phyloP scores from a whole-genome alignment of 495 filamentous ascomycete genomes.

The Aspergillus hancockii region DNA sequence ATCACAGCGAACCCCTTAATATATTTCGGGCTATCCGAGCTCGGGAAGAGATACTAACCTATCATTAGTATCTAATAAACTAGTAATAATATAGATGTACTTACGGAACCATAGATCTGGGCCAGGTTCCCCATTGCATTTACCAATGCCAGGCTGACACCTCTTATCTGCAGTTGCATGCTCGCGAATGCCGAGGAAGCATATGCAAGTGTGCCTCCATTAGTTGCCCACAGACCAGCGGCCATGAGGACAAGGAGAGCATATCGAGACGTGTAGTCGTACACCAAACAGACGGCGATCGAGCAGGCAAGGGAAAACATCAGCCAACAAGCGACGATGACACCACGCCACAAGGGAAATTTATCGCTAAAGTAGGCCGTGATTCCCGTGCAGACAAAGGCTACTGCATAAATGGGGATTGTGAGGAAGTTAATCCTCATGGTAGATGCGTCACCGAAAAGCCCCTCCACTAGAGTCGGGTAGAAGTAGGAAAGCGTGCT shows the following conservation, averaged over 20 bases:
- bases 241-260: constrained; percentile 54
- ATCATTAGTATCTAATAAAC: neutral
- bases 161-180: constrained; percentile 34
- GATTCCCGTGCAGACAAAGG: constrained; percentile 38
- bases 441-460: constrained; percentile 44
- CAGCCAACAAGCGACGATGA: constrained; percentile 39
- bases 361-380: constrained; percentile 38
- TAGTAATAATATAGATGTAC: no score
- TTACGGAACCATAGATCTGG: constrained; percentile 48
- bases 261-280: constrained; percentile 49
- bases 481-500: constrained; percentile 54
- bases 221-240: constrained; percentile 49
- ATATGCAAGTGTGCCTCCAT: constrained; percentile 46
- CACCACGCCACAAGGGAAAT: constrained; percentile 29
- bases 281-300: constrained; percentile 43
- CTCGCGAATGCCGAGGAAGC: constrained; percentile 42
- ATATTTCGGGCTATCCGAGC: constrained; percentile 14
- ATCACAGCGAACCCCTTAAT: constrained; percentile 18
- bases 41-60: constrained; percentile 9
- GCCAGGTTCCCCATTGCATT: constrained; percentile 52
- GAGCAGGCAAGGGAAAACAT: constrained; percentile 40
- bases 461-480: constrained; percentile 48
- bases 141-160: constrained; percentile 48
- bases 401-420: constrained; percentile 44
- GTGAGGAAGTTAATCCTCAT: constrained; percentile 38